Evolutionary conservation across 2,329 filamentous ascomycete species (phyloP).

Genomic region (Neofusicoccum parvum): DNA sequence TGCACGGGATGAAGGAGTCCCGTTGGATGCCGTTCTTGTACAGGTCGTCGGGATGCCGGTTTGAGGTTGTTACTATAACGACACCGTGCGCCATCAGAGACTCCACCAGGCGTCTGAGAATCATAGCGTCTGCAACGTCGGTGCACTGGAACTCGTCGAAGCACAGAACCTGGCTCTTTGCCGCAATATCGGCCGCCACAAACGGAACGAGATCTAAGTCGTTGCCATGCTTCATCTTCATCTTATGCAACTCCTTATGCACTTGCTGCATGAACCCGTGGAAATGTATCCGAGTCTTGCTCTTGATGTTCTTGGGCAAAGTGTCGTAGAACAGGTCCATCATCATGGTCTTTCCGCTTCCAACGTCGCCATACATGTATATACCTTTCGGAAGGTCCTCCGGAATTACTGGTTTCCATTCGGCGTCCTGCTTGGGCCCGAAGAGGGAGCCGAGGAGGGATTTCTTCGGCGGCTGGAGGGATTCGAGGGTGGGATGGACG

Average conservation of each 20-base stretch:
- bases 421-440: constrained; percentile 48
- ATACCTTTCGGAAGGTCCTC: constrained; percentile 80
- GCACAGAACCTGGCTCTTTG: constrained; percentile 81
- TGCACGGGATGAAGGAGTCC: constrained; percentile 92
- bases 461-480: constrained; percentile 58
- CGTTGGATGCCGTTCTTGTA: constrained; percentile 99
- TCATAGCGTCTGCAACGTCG: constrained; percentile 98
- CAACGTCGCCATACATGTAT: constrained; percentile 95
- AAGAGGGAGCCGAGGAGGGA: constrained; percentile 64
- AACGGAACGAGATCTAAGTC: constrained; percentile 90
- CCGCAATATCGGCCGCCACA: constrained; percentile 91
- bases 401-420: constrained; percentile 58
- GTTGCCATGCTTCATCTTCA: constrained; percentile 86
- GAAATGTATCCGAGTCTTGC: constrained; percentile 94
- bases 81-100: constrained; percentile 95
- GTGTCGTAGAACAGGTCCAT: constrained; percentile 99
- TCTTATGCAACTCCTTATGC: constrained; percentile 83
- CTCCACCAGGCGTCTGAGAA: constrained; percentile 84
- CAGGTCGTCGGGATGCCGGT: constrained; percentile 92
- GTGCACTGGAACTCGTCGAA: constrained; percentile 99
- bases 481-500: constrained; percentile 75
- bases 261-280: constrained; percentile 99
- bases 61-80: constrained; percentile 92
- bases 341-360: constrained; percentile 97
- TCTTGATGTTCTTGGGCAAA: constrained; percentile 73